Conservation (phyloP, 306 rosid species). For the Cotoneaster glaucophyllus region DNA sequence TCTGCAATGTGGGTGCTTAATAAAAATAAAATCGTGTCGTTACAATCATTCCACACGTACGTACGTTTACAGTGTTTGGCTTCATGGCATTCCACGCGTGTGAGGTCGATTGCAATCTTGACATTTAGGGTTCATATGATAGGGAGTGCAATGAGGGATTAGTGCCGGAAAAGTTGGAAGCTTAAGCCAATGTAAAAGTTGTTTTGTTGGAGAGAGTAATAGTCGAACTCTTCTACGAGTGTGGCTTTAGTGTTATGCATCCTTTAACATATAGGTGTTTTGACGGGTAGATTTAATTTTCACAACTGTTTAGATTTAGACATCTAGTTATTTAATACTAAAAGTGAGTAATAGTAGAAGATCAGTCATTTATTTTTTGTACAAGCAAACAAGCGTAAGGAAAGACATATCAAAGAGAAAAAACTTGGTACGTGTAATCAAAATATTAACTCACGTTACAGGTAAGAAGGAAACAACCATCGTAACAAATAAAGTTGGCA, state of each 20-base stretch:
- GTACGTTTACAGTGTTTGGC: slow-evolving; percentile 29
- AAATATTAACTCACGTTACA: not conserved
- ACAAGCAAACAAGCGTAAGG: not conserved
- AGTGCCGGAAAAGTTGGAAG: slow-evolving; percentile 60
- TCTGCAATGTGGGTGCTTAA: slow-evolving; percentile 23
- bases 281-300: no score
- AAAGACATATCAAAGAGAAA: not conserved
- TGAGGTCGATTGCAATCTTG: slow-evolving; percentile 40
- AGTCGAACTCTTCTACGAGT: no score
- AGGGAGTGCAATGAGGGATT: slow-evolving; percentile 52
- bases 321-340: no score
- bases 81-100: slow-evolving; percentile 7
- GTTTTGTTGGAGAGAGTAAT: no score
- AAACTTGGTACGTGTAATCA: no score
- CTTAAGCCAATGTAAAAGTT: not conserved
- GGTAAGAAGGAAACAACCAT: slow-evolving; percentile 37
- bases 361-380: no score
- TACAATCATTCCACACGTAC: slow-evolving; percentile 30
- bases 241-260: no score
- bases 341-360: no score
- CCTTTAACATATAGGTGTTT: no score
- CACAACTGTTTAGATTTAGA: no score
- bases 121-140: slow-evolving; percentile 20
- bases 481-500: slow-evolving; percentile 23
- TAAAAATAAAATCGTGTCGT: slow-evolving; percentile 2